Evolutionary conservation across 1,284 basidiomycete genomes (phyloP), one percentile per base, ranked within the genome.

Genomic region (Wolfiporia cocos): DNA sequence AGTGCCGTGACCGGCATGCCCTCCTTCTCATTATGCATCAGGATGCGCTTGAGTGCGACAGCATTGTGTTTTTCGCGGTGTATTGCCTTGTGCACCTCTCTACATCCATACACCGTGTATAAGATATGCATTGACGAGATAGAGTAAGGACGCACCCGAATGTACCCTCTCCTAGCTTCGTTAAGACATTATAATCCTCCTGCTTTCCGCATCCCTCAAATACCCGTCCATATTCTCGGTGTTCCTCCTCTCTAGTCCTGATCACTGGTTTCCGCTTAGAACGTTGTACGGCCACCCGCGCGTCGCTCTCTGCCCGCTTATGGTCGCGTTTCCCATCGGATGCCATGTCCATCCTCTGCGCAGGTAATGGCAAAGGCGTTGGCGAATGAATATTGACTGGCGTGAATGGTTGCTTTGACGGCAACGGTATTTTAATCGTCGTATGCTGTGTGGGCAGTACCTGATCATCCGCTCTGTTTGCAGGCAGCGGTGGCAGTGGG

Each of bases 1-100:
- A 98, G 71, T 5, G 96, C 94, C 1, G 96, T 99, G 26, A 98
- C 89, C 2, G 93, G 92, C 78, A 96, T 88, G 39, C 93, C 95
- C 61, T 94, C 92, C 58, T 92, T 92, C 64, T 94, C 90, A 52
- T 93, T 92, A 63, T 98, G 93, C 76, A 98, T 92, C 37, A 95
- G 73, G 48, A 99, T 94, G 38, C 91, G 81, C 62, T 99, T 99
- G 36, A 99, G 67, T 2, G 95, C 95, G 5, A 99, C 92, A 0
- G 74, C 65, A 5, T 65, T 70, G 1, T 79, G 76, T 0, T 80
- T 85, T 3, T 62, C 47, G 11, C 71, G 73, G 48, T 88, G 82
- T 5, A 83, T 69, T 4, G 89, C 92, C 54, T 92, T 92, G 59
- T 92, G 91, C 1, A 94, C 92, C 57, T 93, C 90, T 40, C 90